These are phyloP conservation scores for Tylopilus plumbeoviolaceoides DNA, from an alignment of 768 basidiomycete species.

Conservation along the genomic window DNA sequence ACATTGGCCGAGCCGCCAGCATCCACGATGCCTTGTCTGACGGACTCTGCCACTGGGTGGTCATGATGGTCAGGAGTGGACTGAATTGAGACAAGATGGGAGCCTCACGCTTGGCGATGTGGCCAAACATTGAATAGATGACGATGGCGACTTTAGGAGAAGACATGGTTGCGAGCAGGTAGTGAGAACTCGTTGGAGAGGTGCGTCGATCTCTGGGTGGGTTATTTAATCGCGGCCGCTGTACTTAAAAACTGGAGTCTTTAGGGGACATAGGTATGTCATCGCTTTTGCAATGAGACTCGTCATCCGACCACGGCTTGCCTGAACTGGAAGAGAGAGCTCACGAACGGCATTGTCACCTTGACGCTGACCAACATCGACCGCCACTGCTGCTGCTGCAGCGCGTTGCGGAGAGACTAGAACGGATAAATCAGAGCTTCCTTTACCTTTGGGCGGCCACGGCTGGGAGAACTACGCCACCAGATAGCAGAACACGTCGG, in stretches of 20 bases:
- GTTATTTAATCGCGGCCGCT: background rate
- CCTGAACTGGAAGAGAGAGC: background rate
- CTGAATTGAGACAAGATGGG: constrained; percentile 41
- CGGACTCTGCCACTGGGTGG: constrained; percentile 57
- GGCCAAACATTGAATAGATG: constrained; percentile 73
- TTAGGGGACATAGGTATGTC: constrained; percentile 3
- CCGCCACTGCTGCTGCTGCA: background rate
- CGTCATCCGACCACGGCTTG: background rate
- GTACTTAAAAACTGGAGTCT: background rate
- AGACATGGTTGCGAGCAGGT: constrained; percentile 32
- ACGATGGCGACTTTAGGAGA: constrained; percentile 60
- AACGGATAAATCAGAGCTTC: background rate
- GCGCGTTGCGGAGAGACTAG: background rate
- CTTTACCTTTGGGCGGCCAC: background rate
- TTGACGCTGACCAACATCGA: background rate
- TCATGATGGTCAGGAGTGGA: background rate
- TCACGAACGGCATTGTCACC: background rate
- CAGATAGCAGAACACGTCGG: background rate
- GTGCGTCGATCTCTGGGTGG: background rate
- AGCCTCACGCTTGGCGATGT: constrained; percentile 64
- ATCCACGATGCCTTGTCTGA: constrained; percentile 40
- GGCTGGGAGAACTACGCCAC: background rate
- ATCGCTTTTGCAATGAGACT: background rate
- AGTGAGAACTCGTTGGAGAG: background rate
- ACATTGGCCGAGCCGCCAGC: constrained; percentile 52